Evolutionary conservation across 208 protist genomes (phyloP).

Genomic region (Leishmania braziliensis): DNA sequence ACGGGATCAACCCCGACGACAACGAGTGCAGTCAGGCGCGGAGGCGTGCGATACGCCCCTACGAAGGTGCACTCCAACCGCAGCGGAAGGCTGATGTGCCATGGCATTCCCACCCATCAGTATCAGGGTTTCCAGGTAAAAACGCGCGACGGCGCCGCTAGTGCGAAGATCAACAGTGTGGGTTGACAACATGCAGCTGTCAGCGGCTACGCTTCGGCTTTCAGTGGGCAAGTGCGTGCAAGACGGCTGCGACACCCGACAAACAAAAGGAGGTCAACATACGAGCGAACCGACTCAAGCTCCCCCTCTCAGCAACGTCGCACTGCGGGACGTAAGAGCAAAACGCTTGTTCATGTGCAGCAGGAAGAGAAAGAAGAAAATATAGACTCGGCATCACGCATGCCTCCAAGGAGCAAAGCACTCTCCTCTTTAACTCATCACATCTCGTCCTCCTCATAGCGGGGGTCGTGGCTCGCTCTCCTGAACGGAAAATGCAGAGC

Average conservation of each 20-base stretch:
- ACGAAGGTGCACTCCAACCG: conserved; percentile 2
- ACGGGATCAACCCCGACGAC: neutral
- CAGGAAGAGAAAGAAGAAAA: neutral
- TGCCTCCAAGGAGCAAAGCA: neutral
- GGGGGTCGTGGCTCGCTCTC: conserved; percentile 4
- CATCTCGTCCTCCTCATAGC: neutral
- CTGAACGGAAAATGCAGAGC: conserved; percentile 26
- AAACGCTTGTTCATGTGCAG: neutral
- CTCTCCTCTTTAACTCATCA: neutral
- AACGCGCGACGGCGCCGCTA: neutral
- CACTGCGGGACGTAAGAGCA: neutral
- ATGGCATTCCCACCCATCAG: neutral
- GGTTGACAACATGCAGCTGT: neutral
- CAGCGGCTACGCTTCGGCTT: neutral
- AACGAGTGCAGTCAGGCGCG: neutral
- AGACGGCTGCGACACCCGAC: neutral
- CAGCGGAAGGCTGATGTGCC: neutral
- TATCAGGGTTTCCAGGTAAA: neutral
- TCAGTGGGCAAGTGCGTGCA: neutral
- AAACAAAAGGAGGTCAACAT: neutral
- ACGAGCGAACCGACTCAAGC: neutral
- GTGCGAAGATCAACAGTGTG: no score
- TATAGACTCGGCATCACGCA: neutral
- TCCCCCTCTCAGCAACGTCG: neutral
- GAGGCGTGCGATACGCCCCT: neutral